Conservation (phyloP, 495 filamentous ascomycete species). For the Chaetomium cochliodes region DNA sequence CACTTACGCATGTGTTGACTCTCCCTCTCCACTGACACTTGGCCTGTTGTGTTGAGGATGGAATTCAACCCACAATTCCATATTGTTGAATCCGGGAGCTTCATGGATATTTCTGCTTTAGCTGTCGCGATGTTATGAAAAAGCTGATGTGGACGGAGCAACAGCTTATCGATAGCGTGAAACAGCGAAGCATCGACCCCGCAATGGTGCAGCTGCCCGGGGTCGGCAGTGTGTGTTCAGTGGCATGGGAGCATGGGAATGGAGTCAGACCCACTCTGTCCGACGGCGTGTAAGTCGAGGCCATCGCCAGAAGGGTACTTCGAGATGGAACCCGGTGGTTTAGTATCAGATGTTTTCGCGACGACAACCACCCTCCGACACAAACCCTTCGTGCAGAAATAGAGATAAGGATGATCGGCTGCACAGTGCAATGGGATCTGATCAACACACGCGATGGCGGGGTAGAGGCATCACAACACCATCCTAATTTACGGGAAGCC, state of each 20-base stretch:
- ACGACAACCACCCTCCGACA: background rate
- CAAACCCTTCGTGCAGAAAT: background rate
- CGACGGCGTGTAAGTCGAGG: conserved; percentile 10
- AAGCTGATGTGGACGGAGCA: background rate
- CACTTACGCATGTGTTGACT: background rate
- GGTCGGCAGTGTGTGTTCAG: background rate
- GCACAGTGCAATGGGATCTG: background rate
- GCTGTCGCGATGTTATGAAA: background rate
- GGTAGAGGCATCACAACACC: background rate
- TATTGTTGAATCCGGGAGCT: background rate
- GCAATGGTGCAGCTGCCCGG: conserved; percentile 10
- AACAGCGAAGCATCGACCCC: conserved; percentile 11
- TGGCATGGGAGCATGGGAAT: conserved; percentile 2
- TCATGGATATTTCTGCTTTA: background rate
- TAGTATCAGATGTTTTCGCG: background rate
- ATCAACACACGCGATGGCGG: background rate
- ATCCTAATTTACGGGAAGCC: background rate
- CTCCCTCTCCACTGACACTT: background rate
- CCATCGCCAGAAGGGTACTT: background rate
- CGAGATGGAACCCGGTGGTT: background rate
- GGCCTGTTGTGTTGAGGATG: background rate
- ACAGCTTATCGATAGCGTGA: conserved; percentile 5
- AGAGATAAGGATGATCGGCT: background rate
- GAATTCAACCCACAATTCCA: background rate
- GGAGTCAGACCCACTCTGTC: conserved; percentile 12